A percentile compares a stretch with the other conserved stretches of the same genome.
Conservation (phyloP, 495 filamentous ascomycete species). For the Lineolata rhizophorae region DNA sequence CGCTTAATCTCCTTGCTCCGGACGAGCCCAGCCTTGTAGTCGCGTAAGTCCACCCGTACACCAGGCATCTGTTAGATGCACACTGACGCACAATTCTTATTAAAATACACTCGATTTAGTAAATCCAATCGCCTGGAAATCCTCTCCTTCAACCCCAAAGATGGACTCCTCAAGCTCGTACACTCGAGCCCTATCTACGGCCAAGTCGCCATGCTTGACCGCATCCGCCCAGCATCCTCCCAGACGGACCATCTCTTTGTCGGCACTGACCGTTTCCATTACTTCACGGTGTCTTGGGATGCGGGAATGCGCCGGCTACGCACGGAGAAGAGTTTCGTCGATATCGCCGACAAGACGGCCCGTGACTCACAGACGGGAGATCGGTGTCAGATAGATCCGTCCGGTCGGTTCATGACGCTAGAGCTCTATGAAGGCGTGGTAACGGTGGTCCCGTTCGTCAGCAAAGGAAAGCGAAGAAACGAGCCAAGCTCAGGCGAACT, state of each 20-base stretch:
- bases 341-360: conserved; percentile 58
- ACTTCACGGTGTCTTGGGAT: conserved; percentile 82
- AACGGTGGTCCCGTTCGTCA: conserved; percentile 44
- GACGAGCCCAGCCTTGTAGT: conserved; percentile 67
- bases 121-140: conserved; percentile 88
- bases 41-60: conserved; percentile 45
- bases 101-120: conserved; percentile 21
- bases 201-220: conserved; percentile 64
- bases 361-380: conserved; percentile 56
- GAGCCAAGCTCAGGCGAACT: conserved; percentile 36
- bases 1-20: conserved; percentile 45
- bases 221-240: conserved; percentile 50
- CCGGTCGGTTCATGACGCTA: conserved; percentile 56
- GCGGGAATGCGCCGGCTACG: conserved; percentile 31
- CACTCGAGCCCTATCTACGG: conserved; percentile 56
- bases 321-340: conserved; percentile 47
- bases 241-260: conserved; percentile 76
- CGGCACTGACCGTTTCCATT: conserved; percentile 70
- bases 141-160: conserved; percentile 38
- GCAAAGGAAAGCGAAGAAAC: conserved; percentile 21
- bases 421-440: conserved; percentile 80
- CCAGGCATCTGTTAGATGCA: too few species aligned
- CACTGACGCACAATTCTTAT: too few species aligned
- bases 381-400: conserved; percentile 65
- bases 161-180: conserved; percentile 27